These are phyloP conservation scores for Trichoderma hamatum DNA, from an alignment of 2,329 filamentous ascomycete species.

Conservation along the genomic window DNA sequence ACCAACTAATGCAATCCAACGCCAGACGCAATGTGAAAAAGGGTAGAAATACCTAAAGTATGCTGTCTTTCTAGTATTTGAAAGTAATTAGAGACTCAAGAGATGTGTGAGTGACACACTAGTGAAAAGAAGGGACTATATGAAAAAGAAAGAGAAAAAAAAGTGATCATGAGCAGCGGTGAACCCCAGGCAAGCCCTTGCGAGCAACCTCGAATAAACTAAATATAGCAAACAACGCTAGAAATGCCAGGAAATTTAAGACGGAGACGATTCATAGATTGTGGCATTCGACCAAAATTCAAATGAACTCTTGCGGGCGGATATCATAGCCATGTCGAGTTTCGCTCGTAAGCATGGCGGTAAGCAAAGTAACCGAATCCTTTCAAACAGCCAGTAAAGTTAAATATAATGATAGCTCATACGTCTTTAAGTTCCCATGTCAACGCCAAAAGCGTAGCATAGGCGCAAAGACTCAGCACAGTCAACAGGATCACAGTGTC, in stretches of 20 bases:
- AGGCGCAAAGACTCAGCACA: slow-evolving; percentile 58
- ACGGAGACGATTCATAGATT: neutral
- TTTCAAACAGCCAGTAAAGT: neutral
- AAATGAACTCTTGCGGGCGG: neutral
- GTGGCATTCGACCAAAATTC: neutral
- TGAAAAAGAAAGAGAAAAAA: neutral
- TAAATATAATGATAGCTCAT: slow-evolving; percentile 25
- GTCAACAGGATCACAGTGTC: slow-evolving; percentile 64
- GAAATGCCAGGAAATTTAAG: neutral
- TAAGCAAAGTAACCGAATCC: neutral
- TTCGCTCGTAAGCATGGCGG: neutral
- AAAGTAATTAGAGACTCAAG: neutral
- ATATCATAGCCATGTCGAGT: neutral
- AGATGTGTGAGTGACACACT: neutral
- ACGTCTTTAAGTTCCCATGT: slow-evolving; percentile 49
- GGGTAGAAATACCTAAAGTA: neutral
- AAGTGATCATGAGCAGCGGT: neutral
- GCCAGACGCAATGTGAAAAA: neutral
- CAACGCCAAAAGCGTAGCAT: slow-evolving; percentile 59
- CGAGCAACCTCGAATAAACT: neutral
- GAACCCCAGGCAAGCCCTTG: neutral
- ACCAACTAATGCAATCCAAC: neutral
- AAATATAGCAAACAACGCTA: neutral
- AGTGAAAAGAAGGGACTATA: neutral
- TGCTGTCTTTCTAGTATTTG: neutral